Evolutionary conservation across 2,329 filamentous ascomycete species (phyloP), one percentile per base, ranked within the genome.

Genomic region (Ophiostoma fasciatum): DNA sequence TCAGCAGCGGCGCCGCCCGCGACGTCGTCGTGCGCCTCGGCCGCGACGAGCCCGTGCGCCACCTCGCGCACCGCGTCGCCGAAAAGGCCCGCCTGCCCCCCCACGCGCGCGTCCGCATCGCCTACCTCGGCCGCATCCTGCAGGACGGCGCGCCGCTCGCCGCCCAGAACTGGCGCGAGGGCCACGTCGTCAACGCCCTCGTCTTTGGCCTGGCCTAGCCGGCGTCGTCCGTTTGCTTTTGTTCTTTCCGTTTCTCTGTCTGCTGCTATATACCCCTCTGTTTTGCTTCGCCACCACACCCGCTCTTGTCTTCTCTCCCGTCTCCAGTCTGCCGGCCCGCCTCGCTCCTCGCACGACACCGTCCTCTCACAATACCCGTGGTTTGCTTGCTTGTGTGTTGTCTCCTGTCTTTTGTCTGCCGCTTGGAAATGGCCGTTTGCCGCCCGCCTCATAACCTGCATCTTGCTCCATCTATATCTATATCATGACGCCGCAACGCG

Each of bases 41-140:
- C 31, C 71, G 69, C 46, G 58, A 64, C 4, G 76, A 90, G 47
- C 65, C 60, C n/a, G 74, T 88, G 9, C 64, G 69, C 15, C 66
- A 62, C 28, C 52, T 93, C 22, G 62, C 73, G 3, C 64, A 66
- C 42, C 76, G 67, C 48, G 61, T 92, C 25, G 64, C 68, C 15
- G 67, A 8, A 13, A 27, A 14, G 46, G 79, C 78, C 14, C 46
- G 80, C 78, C 60, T 87, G 22, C 55, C 66, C 2, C 51, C 62
- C 7, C 61, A 60, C 30, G 73, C 71, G 42, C 69, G 64, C 32
- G 62, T 94, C 34, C 73, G 74, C 36, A 69, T 94, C 40, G 77
- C 74, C 15, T 92, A 93, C 53, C 68, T 90, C 56, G 87, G 87
- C 46, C 83, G 76, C 51, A 71, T 87, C 34, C 66, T 94, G 31